phyloP scores from a whole-genome alignment of 1,139 yeast genomes.

The Suhomyces bokatorum region DNA sequence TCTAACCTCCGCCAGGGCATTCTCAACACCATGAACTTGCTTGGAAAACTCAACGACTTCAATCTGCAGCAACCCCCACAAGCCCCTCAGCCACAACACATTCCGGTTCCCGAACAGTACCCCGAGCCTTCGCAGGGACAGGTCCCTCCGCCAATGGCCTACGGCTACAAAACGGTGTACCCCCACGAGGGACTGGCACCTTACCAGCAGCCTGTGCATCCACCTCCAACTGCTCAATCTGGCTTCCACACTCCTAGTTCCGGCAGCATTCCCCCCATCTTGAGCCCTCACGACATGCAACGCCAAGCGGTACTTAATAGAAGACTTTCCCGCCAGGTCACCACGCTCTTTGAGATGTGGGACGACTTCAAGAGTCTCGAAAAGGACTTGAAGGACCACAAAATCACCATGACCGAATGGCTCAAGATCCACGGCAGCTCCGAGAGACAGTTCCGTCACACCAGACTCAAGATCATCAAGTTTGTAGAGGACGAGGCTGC shows the following conservation, averaged over 20 bases:
- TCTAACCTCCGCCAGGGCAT: slow-evolving; percentile 21
- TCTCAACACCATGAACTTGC: slow-evolving; percentile 20
- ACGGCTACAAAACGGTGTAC: not conserved
- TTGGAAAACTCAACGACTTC: slow-evolving; percentile 17
- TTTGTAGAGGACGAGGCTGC: slow-evolving; percentile 38
- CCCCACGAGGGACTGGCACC: not conserved
- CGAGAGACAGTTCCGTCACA: slow-evolving; percentile 38
- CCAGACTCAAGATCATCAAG: slow-evolving; percentile 34
- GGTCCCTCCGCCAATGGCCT: slow-evolving; percentile 1
- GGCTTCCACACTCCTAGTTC: too few relatives aligned
- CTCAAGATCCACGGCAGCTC: slow-evolving; percentile 37
- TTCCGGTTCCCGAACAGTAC: not conserved
- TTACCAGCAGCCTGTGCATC: not conserved
- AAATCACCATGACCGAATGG: slow-evolving; percentile 38
- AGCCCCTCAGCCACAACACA: slow-evolving; percentile 1
- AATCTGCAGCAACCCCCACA: slow-evolving; percentile 3
- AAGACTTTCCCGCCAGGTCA: slow-evolving; percentile 35
- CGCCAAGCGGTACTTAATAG: slow-evolving; percentile 27
- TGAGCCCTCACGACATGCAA: slow-evolving; percentile 12
- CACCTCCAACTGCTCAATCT: not conserved
- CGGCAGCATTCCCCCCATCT: not conserved
- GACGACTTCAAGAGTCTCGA: slow-evolving; percentile 39
- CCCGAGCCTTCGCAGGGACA: not conserved
- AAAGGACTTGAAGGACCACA: slow-evolving; percentile 28
- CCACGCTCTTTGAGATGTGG: slow-evolving; percentile 41